phyloP scores from a whole-genome alignment of 257 asterid species.

The Solanum ossicruentum region DNA sequence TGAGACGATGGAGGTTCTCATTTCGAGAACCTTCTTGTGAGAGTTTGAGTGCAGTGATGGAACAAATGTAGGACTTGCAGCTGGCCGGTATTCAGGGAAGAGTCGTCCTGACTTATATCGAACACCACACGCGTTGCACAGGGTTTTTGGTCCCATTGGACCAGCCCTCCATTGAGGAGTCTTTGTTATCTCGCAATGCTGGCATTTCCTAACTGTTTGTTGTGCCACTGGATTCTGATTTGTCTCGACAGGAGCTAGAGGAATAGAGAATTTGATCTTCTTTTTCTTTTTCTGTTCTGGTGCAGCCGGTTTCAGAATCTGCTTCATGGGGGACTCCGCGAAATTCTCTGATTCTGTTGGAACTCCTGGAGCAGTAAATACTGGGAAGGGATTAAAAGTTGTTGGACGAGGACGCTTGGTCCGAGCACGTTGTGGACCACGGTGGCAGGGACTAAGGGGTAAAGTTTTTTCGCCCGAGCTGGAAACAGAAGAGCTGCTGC shows the following conservation, averaged over 20 bases:
- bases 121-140: conserved; percentile 55
- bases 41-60: conserved; percentile 46
- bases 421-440: conserved; percentile 75
- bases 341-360: conserved; percentile 24
- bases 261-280: conserved; percentile 29
- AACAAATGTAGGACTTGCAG: conserved; percentile 50
- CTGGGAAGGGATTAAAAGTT: conserved; percentile 44
- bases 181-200: conserved; percentile 49
- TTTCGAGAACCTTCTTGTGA: conserved; percentile 49
- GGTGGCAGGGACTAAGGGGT: conserved; percentile 37
- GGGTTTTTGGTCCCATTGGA: conserved; percentile 51
- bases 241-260: conserved; percentile 3
- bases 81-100: conserved; percentile 48
- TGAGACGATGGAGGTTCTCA: conserved; percentile 18
- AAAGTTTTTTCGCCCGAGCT: conserved; percentile 29
- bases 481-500: conserved; percentile 25
- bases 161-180: conserved; percentile 65
- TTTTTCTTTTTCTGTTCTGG: conserved; percentile 40
- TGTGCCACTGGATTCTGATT: conserved; percentile 16
- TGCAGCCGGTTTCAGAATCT: conserved; percentile 7
- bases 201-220: conserved; percentile 41
- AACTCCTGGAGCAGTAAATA: conserved; percentile 13
- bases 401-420: conserved; percentile 83
- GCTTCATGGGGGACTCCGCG: conserved; percentile 29
- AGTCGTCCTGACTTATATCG: conserved; percentile 51